Conservation (phyloP, 1,284 basidiomycete species). For the Pseudozyma pruni region DNA sequence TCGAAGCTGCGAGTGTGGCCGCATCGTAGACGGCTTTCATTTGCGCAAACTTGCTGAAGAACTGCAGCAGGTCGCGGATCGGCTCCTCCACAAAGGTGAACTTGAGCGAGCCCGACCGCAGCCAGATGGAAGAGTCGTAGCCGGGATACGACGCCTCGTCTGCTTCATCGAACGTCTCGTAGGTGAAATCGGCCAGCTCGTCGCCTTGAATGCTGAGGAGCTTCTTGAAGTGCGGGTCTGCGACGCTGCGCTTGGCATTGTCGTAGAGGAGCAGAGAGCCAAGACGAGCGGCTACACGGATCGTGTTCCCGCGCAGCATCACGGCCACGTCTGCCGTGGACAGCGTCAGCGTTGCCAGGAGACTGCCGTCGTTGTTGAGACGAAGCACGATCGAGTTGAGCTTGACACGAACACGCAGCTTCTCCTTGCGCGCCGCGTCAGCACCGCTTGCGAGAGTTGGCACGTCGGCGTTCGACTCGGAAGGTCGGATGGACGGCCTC, state of each 20-base stretch:
- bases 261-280: conserved; percentile 88
- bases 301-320: conserved; percentile 78
- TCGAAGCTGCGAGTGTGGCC: conserved; percentile 90
- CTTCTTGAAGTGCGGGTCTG: conserved; percentile 79
- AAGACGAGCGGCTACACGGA: conserved; percentile 84
- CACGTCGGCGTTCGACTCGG: conserved; percentile 21
- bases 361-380: conserved; percentile 80
- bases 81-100: conserved; percentile 89
- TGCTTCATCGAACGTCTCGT: conserved; percentile 84
- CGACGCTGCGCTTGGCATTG: conserved; percentile 73
- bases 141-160: conserved; percentile 76
- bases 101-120: conserved; percentile 90
- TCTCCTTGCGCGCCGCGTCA: conserved; percentile 69
- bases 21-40: conserved; percentile 85
- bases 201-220: conserved; percentile 94
- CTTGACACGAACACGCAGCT: conserved; percentile 85
- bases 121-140: conserved; percentile 84
- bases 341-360: conserved; percentile 86
- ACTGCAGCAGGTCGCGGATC: conserved; percentile 84
- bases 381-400: conserved; percentile 86
- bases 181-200: conserved; percentile 93
- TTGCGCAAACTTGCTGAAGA: conserved; percentile 85
- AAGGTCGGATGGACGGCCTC: conserved; percentile 28
- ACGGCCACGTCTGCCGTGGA: conserved; percentile 91
- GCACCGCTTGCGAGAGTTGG: conserved; percentile 22